Percentiles rank a stretch among this genome's conserved stretches.
Evolutionary conservation across 202 grass and related monocot genomes (phyloP).

Genomic region (Hordeum pubiflorum): DNA sequence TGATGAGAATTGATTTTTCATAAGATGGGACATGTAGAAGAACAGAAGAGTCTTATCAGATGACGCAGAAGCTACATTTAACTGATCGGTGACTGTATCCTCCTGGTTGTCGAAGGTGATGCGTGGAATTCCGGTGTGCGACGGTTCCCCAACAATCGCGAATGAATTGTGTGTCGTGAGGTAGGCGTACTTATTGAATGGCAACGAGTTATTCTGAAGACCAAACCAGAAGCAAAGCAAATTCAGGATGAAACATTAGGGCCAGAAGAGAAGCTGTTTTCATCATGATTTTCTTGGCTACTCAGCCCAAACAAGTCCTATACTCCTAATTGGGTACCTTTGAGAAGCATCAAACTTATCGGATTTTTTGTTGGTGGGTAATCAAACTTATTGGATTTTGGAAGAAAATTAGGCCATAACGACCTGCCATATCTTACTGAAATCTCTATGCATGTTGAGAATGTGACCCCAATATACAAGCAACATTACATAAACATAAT

Average conservation of each 20-base stretch:
- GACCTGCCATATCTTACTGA: background rate
- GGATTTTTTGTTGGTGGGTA: background rate
- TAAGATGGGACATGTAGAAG: background rate
- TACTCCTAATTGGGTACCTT: background rate
- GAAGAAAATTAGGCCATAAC: background rate
- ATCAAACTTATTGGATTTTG: background rate
- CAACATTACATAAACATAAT: background rate
- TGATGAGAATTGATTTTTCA: background rate
- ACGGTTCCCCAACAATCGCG: constrained; percentile 40
- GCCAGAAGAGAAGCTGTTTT: background rate
- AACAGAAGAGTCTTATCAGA: background rate
- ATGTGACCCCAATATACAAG: background rate
- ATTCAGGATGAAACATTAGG: background rate
- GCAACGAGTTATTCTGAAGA: constrained; percentile 77
- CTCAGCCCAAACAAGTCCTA: background rate
- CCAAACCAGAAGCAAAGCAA: background rate
- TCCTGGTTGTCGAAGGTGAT: constrained; percentile 82
- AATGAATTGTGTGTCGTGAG: constrained; percentile 89
- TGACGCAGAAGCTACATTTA: constrained; percentile 40
- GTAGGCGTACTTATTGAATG: constrained; percentile 95
- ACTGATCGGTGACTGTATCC: constrained; percentile 67
- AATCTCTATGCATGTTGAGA: background rate
- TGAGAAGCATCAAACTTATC: background rate
- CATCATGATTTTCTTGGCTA: background rate
- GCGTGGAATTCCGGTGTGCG: constrained; percentile 40